Conservation (phyloP, 495 filamentous ascomycete species). For the Chaetomium tenue region DNA sequence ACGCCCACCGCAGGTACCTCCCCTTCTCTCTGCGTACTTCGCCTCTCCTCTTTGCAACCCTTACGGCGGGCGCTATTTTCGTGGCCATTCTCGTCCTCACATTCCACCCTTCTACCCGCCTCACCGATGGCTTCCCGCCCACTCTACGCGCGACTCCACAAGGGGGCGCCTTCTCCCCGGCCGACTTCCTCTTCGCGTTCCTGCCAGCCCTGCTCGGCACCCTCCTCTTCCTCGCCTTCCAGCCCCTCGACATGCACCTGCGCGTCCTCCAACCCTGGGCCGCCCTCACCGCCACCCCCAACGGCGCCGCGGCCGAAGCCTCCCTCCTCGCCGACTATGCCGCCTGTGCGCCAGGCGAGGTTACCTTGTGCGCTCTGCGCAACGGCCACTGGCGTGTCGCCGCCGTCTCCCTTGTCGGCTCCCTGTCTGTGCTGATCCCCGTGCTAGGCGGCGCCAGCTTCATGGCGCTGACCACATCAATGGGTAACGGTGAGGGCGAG, state of each 20-base stretch:
- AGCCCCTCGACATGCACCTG: slow-evolving; percentile 71
- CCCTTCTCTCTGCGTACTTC: slow-evolving; percentile 73
- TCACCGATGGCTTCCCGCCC: slow-evolving; percentile 68
- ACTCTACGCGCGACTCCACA: slow-evolving; percentile 59
- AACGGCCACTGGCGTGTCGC: slow-evolving; percentile 72
- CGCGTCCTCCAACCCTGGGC: slow-evolving; percentile 75
- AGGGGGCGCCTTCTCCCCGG: slow-evolving; percentile 68
- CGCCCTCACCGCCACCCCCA: slow-evolving; percentile 37
- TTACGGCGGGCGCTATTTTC: slow-evolving; percentile 63
- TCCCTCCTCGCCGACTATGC: slow-evolving; percentile 74
- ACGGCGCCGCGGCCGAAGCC: slow-evolving; percentile 62
- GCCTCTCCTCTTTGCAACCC: slow-evolving; percentile 61
- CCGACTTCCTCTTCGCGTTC: slow-evolving; percentile 87
- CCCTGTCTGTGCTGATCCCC: slow-evolving; percentile 65
- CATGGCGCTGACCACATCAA: slow-evolving; percentile 61
- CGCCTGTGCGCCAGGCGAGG: slow-evolving; percentile 60
- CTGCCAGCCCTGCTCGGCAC: slow-evolving; percentile 74
- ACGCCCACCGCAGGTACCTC: slow-evolving; percentile 62
- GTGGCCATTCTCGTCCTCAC: slow-evolving; percentile 72
- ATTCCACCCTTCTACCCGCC: slow-evolving; percentile 64
- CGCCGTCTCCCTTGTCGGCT: slow-evolving; percentile 61
- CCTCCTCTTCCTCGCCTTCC: slow-evolving; percentile 71
- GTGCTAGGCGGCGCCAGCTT: slow-evolving; percentile 77
- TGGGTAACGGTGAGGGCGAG: slow-evolving; percentile 34
- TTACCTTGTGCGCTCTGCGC: slow-evolving; percentile 58